phyloP scores from a whole-genome alignment of 2,329 filamentous ascomycete genomes.

The Trichophyton verrucosum region DNA sequence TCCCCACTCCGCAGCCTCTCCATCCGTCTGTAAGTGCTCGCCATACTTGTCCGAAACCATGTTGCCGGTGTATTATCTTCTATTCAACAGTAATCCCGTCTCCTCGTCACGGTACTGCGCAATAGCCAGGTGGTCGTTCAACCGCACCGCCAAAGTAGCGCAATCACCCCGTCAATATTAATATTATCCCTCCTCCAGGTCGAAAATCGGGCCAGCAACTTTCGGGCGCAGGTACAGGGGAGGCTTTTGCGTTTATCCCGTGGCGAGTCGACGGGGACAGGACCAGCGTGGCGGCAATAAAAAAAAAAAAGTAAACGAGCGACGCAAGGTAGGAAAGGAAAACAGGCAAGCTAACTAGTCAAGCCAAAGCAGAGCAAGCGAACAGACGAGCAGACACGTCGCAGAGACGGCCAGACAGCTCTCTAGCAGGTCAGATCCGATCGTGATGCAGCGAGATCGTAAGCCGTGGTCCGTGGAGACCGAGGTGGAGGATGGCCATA shows the following conservation, averaged over 20 bases:
- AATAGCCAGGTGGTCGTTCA: background rate
- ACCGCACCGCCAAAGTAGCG: background rate
- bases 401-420: background rate
- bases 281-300: background rate
- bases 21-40: conserved; percentile 7
- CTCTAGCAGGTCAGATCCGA: background rate
- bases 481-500: conserved; percentile 5
- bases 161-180: background rate
- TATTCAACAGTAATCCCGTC: background rate
- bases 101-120: background rate
- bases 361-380: background rate
- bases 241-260: background rate
- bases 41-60: conserved; percentile 36
- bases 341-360: background rate
- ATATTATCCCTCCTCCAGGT: background rate
- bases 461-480: background rate
- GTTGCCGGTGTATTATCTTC: conserved; percentile 11
- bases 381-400: background rate
- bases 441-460: background rate
- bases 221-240: background rate
- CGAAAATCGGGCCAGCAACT: conserved; percentile 5
- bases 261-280: background rate
- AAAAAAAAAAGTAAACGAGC: background rate
- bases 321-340: background rate
- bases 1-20: background rate